Conservation (phyloP, 768 basidiomycete genomes). For the Lactifluus pinguis region DNA sequence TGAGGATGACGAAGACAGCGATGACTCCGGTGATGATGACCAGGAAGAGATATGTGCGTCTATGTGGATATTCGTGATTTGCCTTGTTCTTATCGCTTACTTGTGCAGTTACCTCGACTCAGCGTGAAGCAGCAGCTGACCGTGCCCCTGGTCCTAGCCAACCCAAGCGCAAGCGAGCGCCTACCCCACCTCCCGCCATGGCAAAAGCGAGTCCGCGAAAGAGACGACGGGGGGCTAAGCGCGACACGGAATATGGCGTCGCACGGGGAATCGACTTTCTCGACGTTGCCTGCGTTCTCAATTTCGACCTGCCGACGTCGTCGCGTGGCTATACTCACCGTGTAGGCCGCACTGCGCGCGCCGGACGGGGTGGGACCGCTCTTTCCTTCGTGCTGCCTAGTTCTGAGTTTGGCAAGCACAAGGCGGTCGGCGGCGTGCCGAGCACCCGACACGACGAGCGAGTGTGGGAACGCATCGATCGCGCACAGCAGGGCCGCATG, state of each 20-base stretch:
- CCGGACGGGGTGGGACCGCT: constrained; percentile 86
- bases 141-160: not conserved
- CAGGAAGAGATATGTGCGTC: constrained; percentile 32
- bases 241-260: constrained; percentile 82
- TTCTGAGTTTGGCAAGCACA: constrained; percentile 63
- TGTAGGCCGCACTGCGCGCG: constrained; percentile 93
- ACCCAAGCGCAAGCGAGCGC: constrained; percentile 55
- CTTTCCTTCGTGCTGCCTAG: constrained; percentile 78
- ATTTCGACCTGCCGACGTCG: constrained; percentile 92
- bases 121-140: constrained; percentile 29
- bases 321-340: constrained; percentile 89
- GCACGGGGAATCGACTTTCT: constrained; percentile 96
- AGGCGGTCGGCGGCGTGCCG: constrained; percentile 57
- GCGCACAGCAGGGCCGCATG: constrained; percentile 58
- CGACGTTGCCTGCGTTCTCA: constrained; percentile 93
- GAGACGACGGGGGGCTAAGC: constrained; percentile 40
- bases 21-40: constrained; percentile 35
- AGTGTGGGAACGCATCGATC: constrained; percentile 70
- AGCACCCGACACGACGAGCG: constrained; percentile 68
- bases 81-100: not conserved
- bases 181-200: constrained; percentile 31
- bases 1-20: constrained; percentile 41
- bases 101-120: constrained; percentile 45
- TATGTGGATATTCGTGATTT: not conserved
- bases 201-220: constrained; percentile 29